Percentiles rank a stretch among this genome's conserved stretches.
Conservation (phyloP, 2,329 filamentous ascomycete species). For the Phialemonium atrogriseum region DNA sequence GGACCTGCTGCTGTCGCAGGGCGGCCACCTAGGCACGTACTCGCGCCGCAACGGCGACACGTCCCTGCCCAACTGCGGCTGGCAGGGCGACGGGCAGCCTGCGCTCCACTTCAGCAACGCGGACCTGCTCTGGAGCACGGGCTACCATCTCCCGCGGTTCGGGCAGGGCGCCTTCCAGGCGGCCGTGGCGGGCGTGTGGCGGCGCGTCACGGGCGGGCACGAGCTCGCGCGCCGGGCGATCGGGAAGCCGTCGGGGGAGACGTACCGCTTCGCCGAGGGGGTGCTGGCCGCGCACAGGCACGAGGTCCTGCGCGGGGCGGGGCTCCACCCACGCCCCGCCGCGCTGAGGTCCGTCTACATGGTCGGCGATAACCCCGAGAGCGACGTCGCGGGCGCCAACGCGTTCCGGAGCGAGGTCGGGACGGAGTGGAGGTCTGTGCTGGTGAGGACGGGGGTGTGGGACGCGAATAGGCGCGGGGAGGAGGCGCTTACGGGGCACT, state of each 20-base stretch:
- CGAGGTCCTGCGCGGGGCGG: conserved; percentile 28
- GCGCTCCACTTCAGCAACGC: conserved; percentile 81
- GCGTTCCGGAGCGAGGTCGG: conserved; percentile 57
- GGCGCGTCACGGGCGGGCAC: conserved; percentile 56
- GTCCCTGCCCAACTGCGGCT: conserved; percentile 64
- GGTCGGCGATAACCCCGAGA: conserved; percentile 85
- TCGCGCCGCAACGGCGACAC: conserved; percentile 61
- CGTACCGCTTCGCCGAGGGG: conserved; percentile 78
- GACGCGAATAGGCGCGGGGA: conserved; percentile 11
- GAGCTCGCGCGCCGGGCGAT: conserved; percentile 58
- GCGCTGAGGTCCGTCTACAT: conserved; percentile 77
- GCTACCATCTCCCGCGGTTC: conserved; percentile 75
- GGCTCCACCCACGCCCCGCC: conserved; percentile 16
- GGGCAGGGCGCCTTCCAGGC: conserved; percentile 88
- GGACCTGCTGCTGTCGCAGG: conserved; percentile 70
- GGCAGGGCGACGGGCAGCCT: conserved; percentile 74
- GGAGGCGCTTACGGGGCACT: conserved; percentile 12
- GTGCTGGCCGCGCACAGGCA: conserved; percentile 56
- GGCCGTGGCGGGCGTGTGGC: conserved; percentile 74
- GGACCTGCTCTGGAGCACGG: conserved; percentile 82
- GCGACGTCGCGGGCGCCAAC: conserved; percentile 85
- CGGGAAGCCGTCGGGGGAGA: conserved; percentile 72
- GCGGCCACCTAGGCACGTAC: conserved; percentile 75
- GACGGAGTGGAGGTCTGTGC: conserved; percentile 27
- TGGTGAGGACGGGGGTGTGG: conserved; percentile 25